Evolutionary conservation across 169 alveolate species (phyloP).

Genomic region (Plasmodium gaboni): DNA sequence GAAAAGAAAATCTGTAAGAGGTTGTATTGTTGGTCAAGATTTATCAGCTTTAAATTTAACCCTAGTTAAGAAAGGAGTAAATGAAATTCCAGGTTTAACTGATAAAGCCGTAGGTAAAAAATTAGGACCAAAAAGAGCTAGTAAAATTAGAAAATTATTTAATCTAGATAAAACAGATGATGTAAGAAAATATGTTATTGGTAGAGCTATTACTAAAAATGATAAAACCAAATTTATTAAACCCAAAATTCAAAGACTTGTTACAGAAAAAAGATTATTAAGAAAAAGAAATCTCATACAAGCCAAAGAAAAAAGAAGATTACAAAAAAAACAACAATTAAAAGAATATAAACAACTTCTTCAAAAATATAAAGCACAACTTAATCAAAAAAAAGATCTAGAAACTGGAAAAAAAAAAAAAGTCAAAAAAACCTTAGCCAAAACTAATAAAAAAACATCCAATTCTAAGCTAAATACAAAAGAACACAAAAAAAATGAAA

Average conservation of each 20-base stretch:
- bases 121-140: constrained; percentile 99
- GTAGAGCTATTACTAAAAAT: constrained; percentile 84
- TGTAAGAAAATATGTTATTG: constrained; percentile 96
- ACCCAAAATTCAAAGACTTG: constrained; percentile 99
- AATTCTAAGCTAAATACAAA: no score
- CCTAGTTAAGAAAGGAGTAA: constrained; percentile 98
- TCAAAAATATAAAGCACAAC: constrained; percentile 77
- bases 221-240: constrained; percentile 96
- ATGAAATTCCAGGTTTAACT: constrained; percentile 98
- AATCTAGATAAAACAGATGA: constrained; percentile 95
- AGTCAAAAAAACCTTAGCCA: constrained; percentile 43
- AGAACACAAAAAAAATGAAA: no score
- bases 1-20: constrained; percentile 99
- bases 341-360: constrained; percentile 84
- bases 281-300: constrained; percentile 92
- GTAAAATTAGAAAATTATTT: constrained; percentile 96
- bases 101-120: constrained; percentile 97
- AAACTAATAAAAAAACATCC: constrained; percentile 1
- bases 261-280: constrained; percentile 98
- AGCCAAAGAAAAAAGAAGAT: constrained; percentile 82
- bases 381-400: constrained; percentile 15
- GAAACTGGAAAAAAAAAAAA: constrained; percentile 54
- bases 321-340: constrained; percentile 83
- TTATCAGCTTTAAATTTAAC: constrained; percentile 97
- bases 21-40: constrained; percentile 99